Evolutionary conservation across 2,329 filamentous ascomycete species (phyloP).

Genomic region (Stemphylium vesicarium): DNA sequence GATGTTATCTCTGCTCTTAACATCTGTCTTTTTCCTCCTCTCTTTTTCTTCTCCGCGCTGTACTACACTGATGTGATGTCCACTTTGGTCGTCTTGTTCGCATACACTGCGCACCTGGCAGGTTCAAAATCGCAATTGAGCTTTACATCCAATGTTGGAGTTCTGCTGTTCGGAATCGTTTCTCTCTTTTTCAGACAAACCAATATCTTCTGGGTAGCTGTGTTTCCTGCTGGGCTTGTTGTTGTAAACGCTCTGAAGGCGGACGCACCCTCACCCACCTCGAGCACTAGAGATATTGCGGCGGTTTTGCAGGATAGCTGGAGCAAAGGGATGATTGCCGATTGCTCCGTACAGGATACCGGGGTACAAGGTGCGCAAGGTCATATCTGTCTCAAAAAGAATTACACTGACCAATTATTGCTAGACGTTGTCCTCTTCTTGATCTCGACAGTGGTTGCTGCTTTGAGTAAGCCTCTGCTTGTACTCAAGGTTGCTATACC

Average conservation of each 20-base stretch:
- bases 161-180: slow-evolving; percentile 64
- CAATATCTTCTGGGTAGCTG: slow-evolving; percentile 93
- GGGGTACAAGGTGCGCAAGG: slow-evolving; percentile 28
- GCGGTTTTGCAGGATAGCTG: slow-evolving; percentile 27
- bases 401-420: slow-evolving; percentile 4
- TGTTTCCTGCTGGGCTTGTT: slow-evolving; percentile 70
- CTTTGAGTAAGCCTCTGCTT: slow-evolving; percentile 51
- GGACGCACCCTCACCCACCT: slow-evolving; percentile 2
- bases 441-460: slow-evolving; percentile 69
- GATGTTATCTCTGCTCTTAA: slow-evolving; percentile 73
- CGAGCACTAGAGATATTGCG: not conserved
- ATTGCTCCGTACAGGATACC: slow-evolving; percentile 31
- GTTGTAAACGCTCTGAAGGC: slow-evolving; percentile 38
- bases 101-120: slow-evolving; percentile 63
- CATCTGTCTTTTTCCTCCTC: slow-evolving; percentile 80
- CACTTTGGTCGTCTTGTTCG: slow-evolving; percentile 73
- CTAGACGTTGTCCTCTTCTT: slow-evolving; percentile 44
- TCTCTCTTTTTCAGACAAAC: slow-evolving; percentile 86
- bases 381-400: too few relatives aligned
- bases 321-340: slow-evolving; percentile 29
- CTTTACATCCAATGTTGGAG: slow-evolving; percentile 19
- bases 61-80: slow-evolving; percentile 96
- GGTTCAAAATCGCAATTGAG: slow-evolving; percentile 16
- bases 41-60: slow-evolving; percentile 95
- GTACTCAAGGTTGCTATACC: slow-evolving; percentile 54